Conservation (phyloP, 768 basidiomycete species). For the Neoboletus subvelutipes region DNA sequence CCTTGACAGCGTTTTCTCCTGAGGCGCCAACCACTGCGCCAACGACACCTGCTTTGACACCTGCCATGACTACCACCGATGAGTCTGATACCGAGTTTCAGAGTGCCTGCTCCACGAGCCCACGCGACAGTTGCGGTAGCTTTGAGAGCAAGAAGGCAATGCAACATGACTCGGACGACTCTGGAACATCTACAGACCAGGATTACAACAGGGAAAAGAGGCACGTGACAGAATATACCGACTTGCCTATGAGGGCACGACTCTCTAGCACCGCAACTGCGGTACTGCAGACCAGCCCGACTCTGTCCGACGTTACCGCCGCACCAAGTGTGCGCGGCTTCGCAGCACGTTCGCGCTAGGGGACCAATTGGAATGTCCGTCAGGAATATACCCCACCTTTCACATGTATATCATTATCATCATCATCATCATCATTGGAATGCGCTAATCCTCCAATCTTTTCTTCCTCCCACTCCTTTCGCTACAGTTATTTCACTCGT, state of each 20-base stretch:
- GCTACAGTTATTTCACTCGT: constrained; percentile 21
- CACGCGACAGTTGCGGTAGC: constrained; percentile 63
- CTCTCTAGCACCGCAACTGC: constrained; percentile 56
- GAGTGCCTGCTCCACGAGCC: constrained; percentile 79
- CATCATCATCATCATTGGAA: constrained; percentile 21
- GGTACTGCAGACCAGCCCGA: constrained; percentile 41
- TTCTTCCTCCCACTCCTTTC: constrained; percentile 20
- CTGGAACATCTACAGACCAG: constrained; percentile 31
- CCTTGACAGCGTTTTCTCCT: constrained; percentile 27
- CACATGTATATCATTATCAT: constrained; percentile 16
- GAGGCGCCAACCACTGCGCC: constrained; percentile 26
- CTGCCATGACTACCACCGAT: constrained; percentile 47
- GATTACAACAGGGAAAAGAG: constrained; percentile 27
- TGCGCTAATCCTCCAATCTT: constrained; percentile 12
- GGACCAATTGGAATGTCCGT: constrained; percentile 19
- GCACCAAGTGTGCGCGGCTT: constrained; percentile 25
- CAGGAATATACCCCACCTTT: constrained; percentile 30
- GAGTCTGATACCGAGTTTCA: constrained; percentile 87
- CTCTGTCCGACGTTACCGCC: constrained; percentile 42
- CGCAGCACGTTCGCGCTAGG: constrained; percentile 21
- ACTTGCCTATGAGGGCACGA: constrained; percentile 48
- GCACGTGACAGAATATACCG: constrained; percentile 35
- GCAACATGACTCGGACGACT: constrained; percentile 31
- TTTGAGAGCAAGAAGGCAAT: constrained; percentile 31
- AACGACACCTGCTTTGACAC: constrained; percentile 37